Evolutionary conservation across 2,329 filamentous ascomycete species (phyloP).

Genomic region (Alternaria viburni): DNA sequence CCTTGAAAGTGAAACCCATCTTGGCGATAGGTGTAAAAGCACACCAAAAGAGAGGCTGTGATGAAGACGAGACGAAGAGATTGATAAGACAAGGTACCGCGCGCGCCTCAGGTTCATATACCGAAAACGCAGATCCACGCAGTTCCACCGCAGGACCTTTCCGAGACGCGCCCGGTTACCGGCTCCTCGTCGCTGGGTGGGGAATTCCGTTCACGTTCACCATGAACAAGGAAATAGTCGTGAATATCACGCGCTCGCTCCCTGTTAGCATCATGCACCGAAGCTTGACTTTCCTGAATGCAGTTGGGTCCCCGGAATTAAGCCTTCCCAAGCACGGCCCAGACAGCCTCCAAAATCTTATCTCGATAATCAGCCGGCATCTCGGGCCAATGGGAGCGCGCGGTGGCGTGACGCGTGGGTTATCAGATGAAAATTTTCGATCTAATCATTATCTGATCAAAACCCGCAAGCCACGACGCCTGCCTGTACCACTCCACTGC

Average conservation of each 20-base stretch:
- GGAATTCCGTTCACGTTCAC: conserved; percentile 8
- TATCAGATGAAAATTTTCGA: conserved; percentile 39
- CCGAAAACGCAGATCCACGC: conserved; percentile 13
- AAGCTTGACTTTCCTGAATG: conserved; percentile 14
- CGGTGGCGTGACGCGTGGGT: conserved; percentile 11
- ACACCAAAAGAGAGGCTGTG: conserved; percentile 4
- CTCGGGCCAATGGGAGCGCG: conserved; percentile 13
- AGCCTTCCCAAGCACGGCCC: conserved; percentile 31
- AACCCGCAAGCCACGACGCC: conserved; percentile 10
- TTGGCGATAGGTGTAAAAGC: conserved; percentile 9
- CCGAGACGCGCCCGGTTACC: conserved; percentile 14
- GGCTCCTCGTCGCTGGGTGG: conserved; percentile 18
- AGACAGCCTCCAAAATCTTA: conserved; percentile 27
- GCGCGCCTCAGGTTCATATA: conserved; percentile 29
- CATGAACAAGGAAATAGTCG: conserved; percentile 11
- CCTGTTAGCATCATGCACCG: conserved; percentile 17
- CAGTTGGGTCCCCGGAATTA: conserved; percentile 22
- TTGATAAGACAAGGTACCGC: conserved; percentile 36
- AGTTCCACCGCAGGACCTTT: conserved; percentile 11
- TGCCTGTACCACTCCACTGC: neutral
- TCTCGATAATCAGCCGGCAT: conserved; percentile 32
- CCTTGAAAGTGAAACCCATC: conserved; percentile 44
- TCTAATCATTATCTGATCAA: conserved; percentile 39
- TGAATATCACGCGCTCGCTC: conserved; percentile 11
- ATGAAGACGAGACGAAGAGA: conserved; percentile 17